These are phyloP conservation scores for Hypholoma sublateritium DNA, from an alignment of 768 basidiomycete species.

Conservation along the genomic window DNA sequence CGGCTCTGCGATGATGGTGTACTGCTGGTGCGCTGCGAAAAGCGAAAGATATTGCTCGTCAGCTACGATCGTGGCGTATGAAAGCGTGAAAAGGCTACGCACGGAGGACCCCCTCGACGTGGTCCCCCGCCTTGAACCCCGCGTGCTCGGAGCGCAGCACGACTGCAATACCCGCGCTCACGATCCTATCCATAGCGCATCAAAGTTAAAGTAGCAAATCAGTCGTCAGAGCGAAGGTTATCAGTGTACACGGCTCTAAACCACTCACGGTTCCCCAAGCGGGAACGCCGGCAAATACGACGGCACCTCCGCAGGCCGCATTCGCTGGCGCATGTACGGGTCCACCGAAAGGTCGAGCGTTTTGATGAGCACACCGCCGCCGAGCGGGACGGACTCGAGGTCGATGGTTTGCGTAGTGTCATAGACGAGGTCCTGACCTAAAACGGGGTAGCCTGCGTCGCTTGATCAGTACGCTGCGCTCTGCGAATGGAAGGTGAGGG, in stretches of 20 bases:
- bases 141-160: conserved; percentile 42
- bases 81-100: conserved; percentile 2
- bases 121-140: conserved; percentile 34
- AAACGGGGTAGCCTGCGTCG: conserved; percentile 36
- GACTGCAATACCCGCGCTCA: conserved; percentile 38
- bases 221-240: no score
- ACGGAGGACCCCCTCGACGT: conserved; percentile 37
- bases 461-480: no score
- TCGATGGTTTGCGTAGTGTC: conserved; percentile 50
- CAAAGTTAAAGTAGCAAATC: no score
- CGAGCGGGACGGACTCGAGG: conserved; percentile 40
- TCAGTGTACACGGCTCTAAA: neutral
- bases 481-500: no score
- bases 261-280: conserved; percentile 36
- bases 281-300: conserved; percentile 29
- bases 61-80: no score
- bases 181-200: no score
- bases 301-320: conserved; percentile 30
- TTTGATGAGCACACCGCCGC: conserved; percentile 51
- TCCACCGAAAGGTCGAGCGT: conserved; percentile 45
- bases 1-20: conserved; percentile 23
- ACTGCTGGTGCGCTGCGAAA: conserved; percentile 40
- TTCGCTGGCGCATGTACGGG: conserved; percentile 39
- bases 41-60: no score
- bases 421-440: conserved; percentile 45